Base-by-base conservation (phyloP, 2,329 filamentous ascomycete species). In the Thermoascus crustaceus region DNA sequence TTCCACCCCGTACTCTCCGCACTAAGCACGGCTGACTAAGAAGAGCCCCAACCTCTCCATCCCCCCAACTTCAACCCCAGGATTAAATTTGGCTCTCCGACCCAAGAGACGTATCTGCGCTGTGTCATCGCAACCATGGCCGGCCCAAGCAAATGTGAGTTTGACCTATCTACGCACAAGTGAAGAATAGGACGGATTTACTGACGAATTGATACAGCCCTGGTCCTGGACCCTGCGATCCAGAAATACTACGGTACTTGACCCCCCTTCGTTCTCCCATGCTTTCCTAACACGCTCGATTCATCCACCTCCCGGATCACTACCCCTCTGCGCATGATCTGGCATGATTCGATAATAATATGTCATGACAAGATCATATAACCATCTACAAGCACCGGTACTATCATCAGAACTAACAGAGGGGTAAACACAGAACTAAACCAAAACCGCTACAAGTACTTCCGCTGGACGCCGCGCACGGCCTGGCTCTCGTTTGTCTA, bases 401-500 rank as follows among this genome's bases (percentile, higher is more conserved):
- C n/a, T n/a, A n/a, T n/a, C n/a, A n/a, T n/a, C n/a, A n/a, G n/a
- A n/a, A n/a, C 33, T 32, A 34, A 38, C 39, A 44, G 32, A 37
- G 35, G 44, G 26, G 46, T 35, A 13, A 24, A n/a, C 16, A 50
- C 54, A 94, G 88, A 82, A 61, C 84, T 95, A 78, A 77, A 75
- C 55, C 71, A 75, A 55, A 86, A 85, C 70, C 82, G 91, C 48
- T 82, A 88, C 76, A 86, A 86, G 68, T 94, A 85, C 76, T 98
- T 96, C 76, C 77, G 86, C 63, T 96, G 86, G 85, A 96, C 83
- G 22, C 75, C 78, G 34, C 75, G 83, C 54, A 94, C 86, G 30
- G 86, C 85, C 19, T 78, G 76, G 67, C 64, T 95, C 54, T 80
- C 81, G 4, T 77, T 95, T 57, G 70, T 81, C 45, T 95, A 89